phyloP scores from a whole-genome alignment of 139 green algal species.

The Chlorella sorokiniana region DNA sequence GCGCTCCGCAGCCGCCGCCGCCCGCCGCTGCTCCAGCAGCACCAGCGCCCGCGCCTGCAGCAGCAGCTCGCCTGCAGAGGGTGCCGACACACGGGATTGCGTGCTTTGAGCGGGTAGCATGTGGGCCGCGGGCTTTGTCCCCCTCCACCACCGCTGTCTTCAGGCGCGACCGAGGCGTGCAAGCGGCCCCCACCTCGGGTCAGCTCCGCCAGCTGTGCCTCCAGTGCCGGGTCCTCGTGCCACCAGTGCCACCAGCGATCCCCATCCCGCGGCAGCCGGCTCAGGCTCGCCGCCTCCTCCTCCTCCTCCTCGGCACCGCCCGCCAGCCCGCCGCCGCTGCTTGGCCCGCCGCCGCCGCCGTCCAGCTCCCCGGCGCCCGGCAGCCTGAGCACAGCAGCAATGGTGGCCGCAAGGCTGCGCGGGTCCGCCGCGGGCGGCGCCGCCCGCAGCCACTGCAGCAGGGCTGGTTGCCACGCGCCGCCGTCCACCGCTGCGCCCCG shows the following conservation, averaged over 20 bases:
- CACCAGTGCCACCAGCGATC: conserved; percentile 25
- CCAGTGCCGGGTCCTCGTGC: conserved; percentile 5
- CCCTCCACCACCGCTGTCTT: too few species aligned
- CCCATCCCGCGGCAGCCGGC: background rate
- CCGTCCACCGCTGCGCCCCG: conserved; percentile 9
- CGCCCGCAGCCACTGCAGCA: conserved; percentile 22
- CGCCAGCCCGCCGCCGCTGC: background rate
- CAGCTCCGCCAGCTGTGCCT: background rate
- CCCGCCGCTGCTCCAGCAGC: background rate
- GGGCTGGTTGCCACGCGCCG: conserved; percentile 5
- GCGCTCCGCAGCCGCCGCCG: background rate
- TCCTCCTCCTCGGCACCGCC: background rate
- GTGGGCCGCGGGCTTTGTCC: too few species aligned
- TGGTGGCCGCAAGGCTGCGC: background rate
- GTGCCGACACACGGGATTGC: background rate
- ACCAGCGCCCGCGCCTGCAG: background rate
- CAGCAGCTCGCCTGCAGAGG: conserved; percentile 16
- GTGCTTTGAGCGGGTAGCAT: too few species aligned
- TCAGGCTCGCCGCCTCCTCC: background rate
- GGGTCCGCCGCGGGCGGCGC: background rate
- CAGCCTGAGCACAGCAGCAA: conserved; percentile 17
- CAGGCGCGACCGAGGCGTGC: too few species aligned
- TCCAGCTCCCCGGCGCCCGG: background rate
- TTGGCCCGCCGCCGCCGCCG: background rate
- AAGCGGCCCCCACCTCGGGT: background rate